Percentiles rank a stretch among this genome's conserved stretches.
phyloP scores from a whole-genome alignment of 2,329 filamentous ascomycete genomes.

The Apiospora hydei region DNA sequence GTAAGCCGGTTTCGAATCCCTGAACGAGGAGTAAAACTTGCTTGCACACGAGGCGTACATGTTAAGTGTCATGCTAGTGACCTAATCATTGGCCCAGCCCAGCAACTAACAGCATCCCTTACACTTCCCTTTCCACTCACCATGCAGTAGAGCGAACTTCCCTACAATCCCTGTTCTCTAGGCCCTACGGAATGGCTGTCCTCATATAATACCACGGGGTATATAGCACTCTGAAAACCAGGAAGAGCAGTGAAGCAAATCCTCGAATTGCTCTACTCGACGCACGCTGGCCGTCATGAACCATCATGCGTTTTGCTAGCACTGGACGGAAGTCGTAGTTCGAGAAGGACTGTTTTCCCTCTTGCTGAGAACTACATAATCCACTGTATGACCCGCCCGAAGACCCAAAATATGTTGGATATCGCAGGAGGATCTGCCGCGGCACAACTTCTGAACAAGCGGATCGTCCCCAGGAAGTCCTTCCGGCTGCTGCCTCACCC shows the following conservation, averaged over 20 bases:
- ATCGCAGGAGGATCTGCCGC: neutral
- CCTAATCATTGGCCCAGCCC: neutral
- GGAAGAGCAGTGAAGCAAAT: neutral
- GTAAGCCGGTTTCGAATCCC: neutral
- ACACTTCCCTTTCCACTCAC: neutral
- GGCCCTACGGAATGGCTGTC: too few relatives aligned
- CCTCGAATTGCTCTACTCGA: neutral
- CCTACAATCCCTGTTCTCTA: neutral
- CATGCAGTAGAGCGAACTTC: neutral
- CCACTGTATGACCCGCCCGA: too few relatives aligned
- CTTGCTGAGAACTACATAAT: neutral
- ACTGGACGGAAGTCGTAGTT: too few relatives aligned
- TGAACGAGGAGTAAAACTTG: neutral
- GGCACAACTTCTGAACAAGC: neutral
- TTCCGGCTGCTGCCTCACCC: neutral
- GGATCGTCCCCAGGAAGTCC: neutral
- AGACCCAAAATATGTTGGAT: neutral
- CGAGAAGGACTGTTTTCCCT: too few relatives aligned
- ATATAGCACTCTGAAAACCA: neutral
- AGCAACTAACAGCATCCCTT: neutral
- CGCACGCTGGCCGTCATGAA: too few relatives aligned
- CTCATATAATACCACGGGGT: neutral
- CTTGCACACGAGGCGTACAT: neutral
- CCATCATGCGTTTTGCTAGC: neutral
- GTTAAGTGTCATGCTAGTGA: neutral